These are phyloP conservation scores for Fusarium luffae DNA, from an alignment of 2,329 filamentous ascomycete genomes.

Conservation along the genomic window DNA sequence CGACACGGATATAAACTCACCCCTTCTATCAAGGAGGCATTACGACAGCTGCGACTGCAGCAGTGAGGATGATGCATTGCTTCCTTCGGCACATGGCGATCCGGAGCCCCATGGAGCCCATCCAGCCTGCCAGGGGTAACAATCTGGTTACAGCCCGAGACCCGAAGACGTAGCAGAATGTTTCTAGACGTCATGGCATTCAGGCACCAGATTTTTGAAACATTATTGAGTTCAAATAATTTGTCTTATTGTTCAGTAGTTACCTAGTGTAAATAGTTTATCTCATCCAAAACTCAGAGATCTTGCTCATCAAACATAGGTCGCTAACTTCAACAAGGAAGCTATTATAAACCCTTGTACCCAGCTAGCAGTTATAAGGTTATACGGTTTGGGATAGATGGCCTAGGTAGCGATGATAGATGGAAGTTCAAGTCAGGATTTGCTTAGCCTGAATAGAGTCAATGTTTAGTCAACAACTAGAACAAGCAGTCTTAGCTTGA, in stretches of 20 bases:
- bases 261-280: not conserved
- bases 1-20: conserved; percentile 2
- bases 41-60: conserved; percentile 15
- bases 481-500: not conserved
- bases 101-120: conserved; percentile 35
- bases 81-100: conserved; percentile 30
- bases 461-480: not conserved
- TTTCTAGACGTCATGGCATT: conserved; percentile 34
- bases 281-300: not conserved
- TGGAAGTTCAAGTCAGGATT: not conserved
- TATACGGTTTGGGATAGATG: not conserved
- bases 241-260: not conserved
- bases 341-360: not conserved
- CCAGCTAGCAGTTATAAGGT: not conserved
- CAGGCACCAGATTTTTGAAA: conserved; percentile 32
- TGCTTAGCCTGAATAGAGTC: not conserved
- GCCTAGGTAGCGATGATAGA: not conserved
- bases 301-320: not conserved
- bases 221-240: conserved; percentile 7
- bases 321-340: not conserved
- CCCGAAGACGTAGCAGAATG: conserved; percentile 24
- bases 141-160: conserved; percentile 34
- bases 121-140: conserved; percentile 32
- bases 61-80: conserved; percentile 33
- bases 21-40: conserved; percentile 24